These are phyloP conservation scores for Martiniozyma abietophila DNA, from an alignment of 805 yeast species.

Conservation along the genomic window DNA sequence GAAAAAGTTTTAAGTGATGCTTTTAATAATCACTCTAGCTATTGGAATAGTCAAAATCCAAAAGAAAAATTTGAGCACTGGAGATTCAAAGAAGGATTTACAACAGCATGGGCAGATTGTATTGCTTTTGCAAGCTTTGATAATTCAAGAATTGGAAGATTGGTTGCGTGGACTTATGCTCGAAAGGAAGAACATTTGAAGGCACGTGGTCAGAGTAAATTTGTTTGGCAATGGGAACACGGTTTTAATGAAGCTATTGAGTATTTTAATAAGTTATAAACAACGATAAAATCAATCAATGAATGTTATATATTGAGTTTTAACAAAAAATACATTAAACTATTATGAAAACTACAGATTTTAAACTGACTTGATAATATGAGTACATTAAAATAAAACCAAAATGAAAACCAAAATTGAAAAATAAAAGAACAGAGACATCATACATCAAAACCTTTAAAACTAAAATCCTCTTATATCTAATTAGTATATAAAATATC, in stretches of 20 bases:
- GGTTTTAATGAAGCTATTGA: slow-evolving; percentile 62
- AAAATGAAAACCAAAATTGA: too few relatives aligned
- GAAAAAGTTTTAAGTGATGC: slow-evolving; percentile 32
- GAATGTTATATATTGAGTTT: too few relatives aligned
- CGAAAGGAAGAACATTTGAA: slow-evolving; percentile 54
- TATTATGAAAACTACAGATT: too few relatives aligned
- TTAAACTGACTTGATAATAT: too few relatives aligned
- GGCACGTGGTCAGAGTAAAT: slow-evolving; percentile 44
- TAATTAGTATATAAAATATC: too few relatives aligned
- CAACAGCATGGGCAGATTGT: slow-evolving; percentile 67
- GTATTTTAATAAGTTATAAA: slow-evolving; percentile 26
- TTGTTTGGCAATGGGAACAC: slow-evolving; percentile 84
- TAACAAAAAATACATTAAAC: too few relatives aligned
- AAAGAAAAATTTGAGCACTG: slow-evolving; percentile 67
- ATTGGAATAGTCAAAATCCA: slow-evolving; percentile 58
- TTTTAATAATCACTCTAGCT: slow-evolving; percentile 40
- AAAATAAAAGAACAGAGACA: too few relatives aligned
- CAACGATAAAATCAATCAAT: too few relatives aligned
- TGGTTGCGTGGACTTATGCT: slow-evolving; percentile 55
- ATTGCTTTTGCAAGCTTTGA: slow-evolving; percentile 57
- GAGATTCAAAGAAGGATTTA: slow-evolving; percentile 72
- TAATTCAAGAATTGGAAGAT: slow-evolving; percentile 67
- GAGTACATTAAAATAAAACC: too few relatives aligned
- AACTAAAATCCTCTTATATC: too few relatives aligned
- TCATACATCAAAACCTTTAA: too few relatives aligned